Conservation (phyloP, 2,329 filamentous ascomycete genomes). For the Exserohilum rostratum region DNA sequence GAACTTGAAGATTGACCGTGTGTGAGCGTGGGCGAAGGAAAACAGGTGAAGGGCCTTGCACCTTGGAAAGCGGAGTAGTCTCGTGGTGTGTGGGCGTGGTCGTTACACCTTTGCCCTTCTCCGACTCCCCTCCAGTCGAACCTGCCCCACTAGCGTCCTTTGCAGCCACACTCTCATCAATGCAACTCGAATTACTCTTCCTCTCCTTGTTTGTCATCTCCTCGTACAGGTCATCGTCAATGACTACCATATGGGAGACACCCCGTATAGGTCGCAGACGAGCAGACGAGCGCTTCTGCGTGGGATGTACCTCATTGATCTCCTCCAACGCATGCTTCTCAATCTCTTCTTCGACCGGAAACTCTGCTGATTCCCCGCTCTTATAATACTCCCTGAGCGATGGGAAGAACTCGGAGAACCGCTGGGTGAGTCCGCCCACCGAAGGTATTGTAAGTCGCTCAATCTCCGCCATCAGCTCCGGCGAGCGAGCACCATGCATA, state of each 20-base stretch:
- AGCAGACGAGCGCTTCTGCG: constrained; percentile 42
- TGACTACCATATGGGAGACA: constrained; percentile 37
- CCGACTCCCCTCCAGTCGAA: constrained; percentile 11
- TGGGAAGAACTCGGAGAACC: constrained; percentile 54
- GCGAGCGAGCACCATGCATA: constrained; percentile 45
- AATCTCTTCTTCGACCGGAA: constrained; percentile 45
- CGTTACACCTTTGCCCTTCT: constrained; percentile 12
- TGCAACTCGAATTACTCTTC: constrained; percentile 1
- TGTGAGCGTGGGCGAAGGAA: constrained; percentile 32
- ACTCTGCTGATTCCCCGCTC: constrained; percentile 41
- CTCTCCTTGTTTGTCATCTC: constrained; percentile 37
- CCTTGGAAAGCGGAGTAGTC: constrained; percentile 25
- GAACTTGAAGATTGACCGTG: constrained; percentile 24
- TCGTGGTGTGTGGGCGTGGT: constrained; percentile 20
- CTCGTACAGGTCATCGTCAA: constrained; percentile 44
- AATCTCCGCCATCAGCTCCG: constrained; percentile 52
- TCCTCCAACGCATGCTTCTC: constrained; percentile 46
- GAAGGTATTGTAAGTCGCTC: constrained; percentile 55
- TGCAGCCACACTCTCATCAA: constrained; percentile 12
- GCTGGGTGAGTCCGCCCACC: constrained; percentile 52
- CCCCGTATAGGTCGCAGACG: constrained; percentile 44
- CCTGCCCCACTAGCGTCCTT: constrained; percentile 17
- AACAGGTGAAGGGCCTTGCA: constrained; percentile 34
- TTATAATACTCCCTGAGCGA: constrained; percentile 50
- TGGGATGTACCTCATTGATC: constrained; percentile 38